Evolutionary conservation across 306 rosid genomes (phyloP).

Genomic region (Rosa persica): DNA sequence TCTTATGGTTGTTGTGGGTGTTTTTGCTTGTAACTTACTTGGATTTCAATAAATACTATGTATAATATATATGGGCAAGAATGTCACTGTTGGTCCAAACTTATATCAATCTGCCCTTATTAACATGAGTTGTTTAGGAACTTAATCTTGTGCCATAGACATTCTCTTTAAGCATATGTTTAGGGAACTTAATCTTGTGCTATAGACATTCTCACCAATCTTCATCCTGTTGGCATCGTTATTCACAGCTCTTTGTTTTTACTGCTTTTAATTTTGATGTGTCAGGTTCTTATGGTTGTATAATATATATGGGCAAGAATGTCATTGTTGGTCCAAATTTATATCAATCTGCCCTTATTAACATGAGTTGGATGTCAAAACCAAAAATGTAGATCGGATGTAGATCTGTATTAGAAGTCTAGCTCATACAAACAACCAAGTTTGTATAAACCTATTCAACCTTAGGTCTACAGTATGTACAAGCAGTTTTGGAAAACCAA

Average conservation of each 20-base stretch:
- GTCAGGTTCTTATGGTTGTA: not conserved
- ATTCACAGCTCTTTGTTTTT: not conserved
- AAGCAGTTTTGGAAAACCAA: not conserved
- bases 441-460: not conserved
- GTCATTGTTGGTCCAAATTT: not conserved
- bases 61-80: too few species aligned
- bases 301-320: not conserved
- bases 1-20: not conserved
- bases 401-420: not conserved
- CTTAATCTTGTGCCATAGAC: too few species aligned
- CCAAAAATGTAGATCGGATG: not conserved
- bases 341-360: not conserved
- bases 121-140: too few species aligned
- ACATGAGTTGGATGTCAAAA: not conserved
- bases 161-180: not conserved
- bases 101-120: not conserved
- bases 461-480: not conserved
- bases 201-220: not conserved
- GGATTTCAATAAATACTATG: too few species aligned
- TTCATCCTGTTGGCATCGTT: not conserved
- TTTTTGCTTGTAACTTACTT: too few species aligned
- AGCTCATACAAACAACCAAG: not conserved
- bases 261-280: not conserved
- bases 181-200: not conserved
- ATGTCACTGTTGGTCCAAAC: not conserved